phyloP scores from a whole-genome alignment of 371 early-diverging fungal species.

The Saksenaea vasiformis region DNA sequence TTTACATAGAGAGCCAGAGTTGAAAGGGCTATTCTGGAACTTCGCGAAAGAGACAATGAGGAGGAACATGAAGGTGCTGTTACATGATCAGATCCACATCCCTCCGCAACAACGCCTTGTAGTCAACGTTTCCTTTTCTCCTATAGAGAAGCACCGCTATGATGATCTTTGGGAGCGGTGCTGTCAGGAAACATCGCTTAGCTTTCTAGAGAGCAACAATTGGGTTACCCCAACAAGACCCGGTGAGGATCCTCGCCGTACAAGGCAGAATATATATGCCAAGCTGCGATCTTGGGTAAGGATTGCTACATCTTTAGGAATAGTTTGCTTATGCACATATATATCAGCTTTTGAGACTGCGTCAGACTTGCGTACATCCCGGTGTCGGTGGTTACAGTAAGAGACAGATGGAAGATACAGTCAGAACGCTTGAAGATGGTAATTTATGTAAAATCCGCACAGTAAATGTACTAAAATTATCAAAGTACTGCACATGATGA shows the following conservation, averaged over 20 bases:
- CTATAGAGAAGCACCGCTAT: constrained; percentile 67
- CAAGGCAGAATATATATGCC: neutral
- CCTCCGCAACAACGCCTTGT: constrained; percentile 56
- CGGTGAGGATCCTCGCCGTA: neutral
- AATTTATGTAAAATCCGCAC: neutral
- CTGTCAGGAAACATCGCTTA: constrained; percentile 16
- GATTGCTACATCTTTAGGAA: neutral
- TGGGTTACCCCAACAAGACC: constrained; percentile 16
- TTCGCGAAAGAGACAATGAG: constrained; percentile 51
- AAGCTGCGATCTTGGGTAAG: constrained; percentile 31
- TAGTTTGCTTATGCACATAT: neutral
- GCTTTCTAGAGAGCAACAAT: constrained; percentile 22
- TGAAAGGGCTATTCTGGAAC: constrained; percentile 29
- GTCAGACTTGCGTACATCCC: constrained; percentile 43
- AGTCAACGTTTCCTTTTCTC: constrained; percentile 53
- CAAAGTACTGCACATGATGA: constrained; percentile 53
- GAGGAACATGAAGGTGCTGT: constrained; percentile 56
- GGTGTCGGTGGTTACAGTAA: constrained; percentile 21
- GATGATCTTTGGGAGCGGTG: constrained; percentile 56
- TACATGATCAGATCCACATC: constrained; percentile 54
- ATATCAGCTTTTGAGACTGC: constrained; percentile 27
- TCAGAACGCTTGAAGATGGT: constrained; percentile 28
- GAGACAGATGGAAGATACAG: constrained; percentile 11
- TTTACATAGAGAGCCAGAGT: constrained; percentile 12
- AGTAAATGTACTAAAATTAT: neutral